phyloP scores from a whole-genome alignment of 106 monocot species.

The Platanthera zijinensis region DNA sequence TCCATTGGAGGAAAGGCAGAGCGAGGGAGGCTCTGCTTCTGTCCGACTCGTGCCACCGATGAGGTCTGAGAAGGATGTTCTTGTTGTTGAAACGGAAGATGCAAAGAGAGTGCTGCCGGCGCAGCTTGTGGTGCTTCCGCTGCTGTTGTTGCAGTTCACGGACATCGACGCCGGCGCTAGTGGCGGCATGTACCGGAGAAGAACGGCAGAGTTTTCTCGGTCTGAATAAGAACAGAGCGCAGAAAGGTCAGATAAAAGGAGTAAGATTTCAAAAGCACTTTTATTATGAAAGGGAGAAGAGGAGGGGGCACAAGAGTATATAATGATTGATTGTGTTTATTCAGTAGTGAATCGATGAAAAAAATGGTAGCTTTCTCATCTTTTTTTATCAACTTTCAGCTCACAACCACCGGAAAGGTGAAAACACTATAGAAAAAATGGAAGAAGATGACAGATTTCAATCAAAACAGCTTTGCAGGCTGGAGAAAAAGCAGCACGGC shows the following conservation, averaged over 20 bases:
- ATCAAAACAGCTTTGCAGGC: neutral
- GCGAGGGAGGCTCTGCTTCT: neutral
- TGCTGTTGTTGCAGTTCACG: neutral
- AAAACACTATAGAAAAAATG: conserved; percentile 2
- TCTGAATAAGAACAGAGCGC: neutral
- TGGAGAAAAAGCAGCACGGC: neutral
- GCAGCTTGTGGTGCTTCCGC: neutral
- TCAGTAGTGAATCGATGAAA: neutral
- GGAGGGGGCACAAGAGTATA: neutral
- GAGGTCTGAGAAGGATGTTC: conserved; percentile 3
- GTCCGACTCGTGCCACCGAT: neutral
- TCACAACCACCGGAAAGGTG: neutral
- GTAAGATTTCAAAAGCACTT: neutral
- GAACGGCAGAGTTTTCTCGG: neutral
- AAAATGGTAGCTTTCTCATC: too few relatives aligned
- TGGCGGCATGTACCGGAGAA: conserved; percentile 3
- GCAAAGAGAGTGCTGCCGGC: neutral
- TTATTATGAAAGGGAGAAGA: neutral
- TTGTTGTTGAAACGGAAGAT: neutral
- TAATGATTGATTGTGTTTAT: neutral
- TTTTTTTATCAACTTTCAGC: too few relatives aligned
- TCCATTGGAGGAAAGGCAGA: conserved; percentile 3
- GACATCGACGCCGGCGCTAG: neutral
- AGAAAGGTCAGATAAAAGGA: neutral
- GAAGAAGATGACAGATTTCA: neutral